Percentiles rank a stretch among this genome's conserved stretches.
phyloP scores from a whole-genome alignment of 371 early-diverging fungal species.

The Mortierella polycephala region DNA sequence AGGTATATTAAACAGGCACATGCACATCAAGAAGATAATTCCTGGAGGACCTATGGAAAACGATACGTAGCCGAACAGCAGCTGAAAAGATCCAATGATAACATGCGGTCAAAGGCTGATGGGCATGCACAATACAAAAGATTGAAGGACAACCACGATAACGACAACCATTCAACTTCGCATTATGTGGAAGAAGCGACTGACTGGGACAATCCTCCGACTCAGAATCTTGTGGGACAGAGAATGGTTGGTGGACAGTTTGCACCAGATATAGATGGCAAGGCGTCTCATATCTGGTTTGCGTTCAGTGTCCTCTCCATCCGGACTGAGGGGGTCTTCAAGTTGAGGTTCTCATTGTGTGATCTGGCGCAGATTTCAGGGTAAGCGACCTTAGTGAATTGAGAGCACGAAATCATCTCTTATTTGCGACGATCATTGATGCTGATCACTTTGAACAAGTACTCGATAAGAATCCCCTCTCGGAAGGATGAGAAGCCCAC shows the following conservation, averaged over 20 bases:
- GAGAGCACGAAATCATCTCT: no score
- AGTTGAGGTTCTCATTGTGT: constrained; percentile 78
- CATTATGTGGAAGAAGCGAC: constrained; percentile 5
- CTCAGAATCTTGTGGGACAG: constrained; percentile 43
- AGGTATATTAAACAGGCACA: no score
- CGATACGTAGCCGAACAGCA: no score
- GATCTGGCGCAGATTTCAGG: constrained; percentile 20
- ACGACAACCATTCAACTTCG: no score
- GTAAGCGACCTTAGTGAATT: constrained; percentile 1
- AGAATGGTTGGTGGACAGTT: constrained; percentile 32
- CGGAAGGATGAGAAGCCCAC: constrained; percentile 37
- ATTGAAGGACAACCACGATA: no score
- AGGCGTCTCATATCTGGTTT: constrained; percentile 28
- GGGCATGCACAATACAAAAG: no score
- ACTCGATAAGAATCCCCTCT: constrained; percentile 36
- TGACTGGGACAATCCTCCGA: constrained; percentile 23
- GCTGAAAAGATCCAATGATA: no score
- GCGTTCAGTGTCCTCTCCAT: constrained; percentile 88
- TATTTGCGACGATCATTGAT: no score
- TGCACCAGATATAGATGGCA: constrained; percentile 29
- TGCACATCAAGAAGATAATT: no score
- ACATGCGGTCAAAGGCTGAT: no score
- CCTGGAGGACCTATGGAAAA: no score
- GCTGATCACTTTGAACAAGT: constrained; percentile 18
- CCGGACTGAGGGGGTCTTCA: constrained; percentile 87